These are phyloP conservation scores for Trichoderma asperelloides DNA, from an alignment of 495 filamentous ascomycete species.

Conservation along the genomic window DNA sequence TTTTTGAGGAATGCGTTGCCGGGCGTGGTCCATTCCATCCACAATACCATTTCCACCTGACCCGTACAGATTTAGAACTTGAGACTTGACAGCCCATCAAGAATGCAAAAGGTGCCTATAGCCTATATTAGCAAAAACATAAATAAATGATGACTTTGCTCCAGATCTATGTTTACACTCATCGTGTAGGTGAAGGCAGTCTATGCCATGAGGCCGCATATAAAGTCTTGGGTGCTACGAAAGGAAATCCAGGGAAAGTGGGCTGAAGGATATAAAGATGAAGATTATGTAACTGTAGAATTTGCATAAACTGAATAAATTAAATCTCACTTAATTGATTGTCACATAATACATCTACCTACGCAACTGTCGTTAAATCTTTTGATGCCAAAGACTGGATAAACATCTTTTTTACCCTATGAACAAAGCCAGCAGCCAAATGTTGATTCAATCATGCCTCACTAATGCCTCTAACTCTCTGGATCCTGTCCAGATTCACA, in stretches of 20 bases:
- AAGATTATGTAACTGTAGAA: too few species aligned
- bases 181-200: too few species aligned
- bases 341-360: conserved; percentile 4
- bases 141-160: not conserved
- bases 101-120: not conserved
- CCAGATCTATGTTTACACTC: not conserved
- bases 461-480: conserved; percentile 3
- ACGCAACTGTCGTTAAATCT: not conserved
- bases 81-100: not conserved
- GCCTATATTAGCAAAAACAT: not conserved
- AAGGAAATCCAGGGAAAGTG: too few species aligned
- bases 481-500: conserved; percentile 6
- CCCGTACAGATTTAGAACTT: not conserved
- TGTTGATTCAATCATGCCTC: conserved; percentile 7
- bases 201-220: too few species aligned
- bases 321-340: conserved; percentile 7
- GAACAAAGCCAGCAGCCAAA: conserved; percentile 8
- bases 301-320: not conserved
- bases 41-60: not conserved
- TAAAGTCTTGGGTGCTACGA: too few species aligned
- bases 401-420: conserved; percentile 8
- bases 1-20: conserved; percentile 6
- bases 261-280: too few species aligned
- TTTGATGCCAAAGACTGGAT: conserved; percentile 7
- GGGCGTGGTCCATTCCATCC: conserved; percentile 7